phyloP scores from a whole-genome alignment of 768 basidiomycete genomes.

The Phlegmacium glaucopus region DNA sequence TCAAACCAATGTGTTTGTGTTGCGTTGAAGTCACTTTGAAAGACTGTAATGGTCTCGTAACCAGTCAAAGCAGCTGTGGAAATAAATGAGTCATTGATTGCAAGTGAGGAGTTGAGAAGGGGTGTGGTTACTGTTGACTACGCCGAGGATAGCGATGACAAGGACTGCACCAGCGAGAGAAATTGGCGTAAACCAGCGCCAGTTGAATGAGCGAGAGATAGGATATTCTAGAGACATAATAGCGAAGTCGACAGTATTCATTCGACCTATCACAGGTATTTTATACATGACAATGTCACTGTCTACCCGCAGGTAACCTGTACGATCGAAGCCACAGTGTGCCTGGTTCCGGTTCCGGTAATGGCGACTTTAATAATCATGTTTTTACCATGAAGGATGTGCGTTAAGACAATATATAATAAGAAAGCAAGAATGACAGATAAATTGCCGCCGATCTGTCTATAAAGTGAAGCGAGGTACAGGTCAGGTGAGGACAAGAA shows the following conservation, averaged over 20 bases:
- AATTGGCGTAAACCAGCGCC: conserved; percentile 16
- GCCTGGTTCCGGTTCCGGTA: too few species aligned
- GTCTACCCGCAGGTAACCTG: too few species aligned
- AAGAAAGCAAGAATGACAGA: background rate
- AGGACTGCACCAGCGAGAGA: conserved; percentile 11
- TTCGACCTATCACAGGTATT: too few species aligned
- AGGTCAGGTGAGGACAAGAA: too few species aligned
- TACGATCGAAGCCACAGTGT: too few species aligned
- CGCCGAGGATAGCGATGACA: conserved; percentile 12
- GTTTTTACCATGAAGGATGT: too few species aligned
- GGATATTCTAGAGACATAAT: conserved; percentile 7
- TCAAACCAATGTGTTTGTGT: conserved; percentile 22
- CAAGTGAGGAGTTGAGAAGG: background rate
- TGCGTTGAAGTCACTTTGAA: conserved; percentile 22
- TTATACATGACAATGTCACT: too few species aligned
- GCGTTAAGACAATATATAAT: too few species aligned
- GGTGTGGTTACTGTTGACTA: conserved; percentile 15
- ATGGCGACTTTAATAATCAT: too few species aligned
- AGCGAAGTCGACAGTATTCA: background rate
- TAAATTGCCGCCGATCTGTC: too few species aligned
- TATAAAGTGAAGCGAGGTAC: too few species aligned
- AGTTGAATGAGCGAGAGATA: conserved; percentile 14
- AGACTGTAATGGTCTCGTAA: conserved; percentile 22
- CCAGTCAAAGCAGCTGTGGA: conserved; percentile 20
- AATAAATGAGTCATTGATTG: background rate